Conservation (phyloP, 2,329 filamentous ascomycete species). For the Claviceps arundinis region DNA sequence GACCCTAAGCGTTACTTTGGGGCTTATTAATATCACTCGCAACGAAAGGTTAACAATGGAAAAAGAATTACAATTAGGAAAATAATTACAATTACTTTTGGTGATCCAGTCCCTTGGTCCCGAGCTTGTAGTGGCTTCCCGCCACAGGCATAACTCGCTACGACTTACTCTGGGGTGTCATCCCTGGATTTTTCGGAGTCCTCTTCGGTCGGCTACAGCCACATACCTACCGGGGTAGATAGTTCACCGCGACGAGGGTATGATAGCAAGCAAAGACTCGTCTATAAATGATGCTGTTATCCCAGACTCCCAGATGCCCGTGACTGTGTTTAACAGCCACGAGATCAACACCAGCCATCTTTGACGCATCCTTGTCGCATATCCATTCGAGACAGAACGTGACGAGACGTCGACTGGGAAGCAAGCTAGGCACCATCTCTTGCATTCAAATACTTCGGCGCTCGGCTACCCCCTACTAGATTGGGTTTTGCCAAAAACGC, state of each 20-base stretch:
- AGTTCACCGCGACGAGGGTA: background rate
- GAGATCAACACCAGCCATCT: background rate
- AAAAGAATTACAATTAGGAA: background rate
- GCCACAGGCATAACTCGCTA: slow-evolving; percentile 1
- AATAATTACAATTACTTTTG: background rate
- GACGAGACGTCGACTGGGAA: background rate
- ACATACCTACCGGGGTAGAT: background rate
- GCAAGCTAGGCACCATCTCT: background rate
- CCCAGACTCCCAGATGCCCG: background rate
- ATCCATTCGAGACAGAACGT: background rate
- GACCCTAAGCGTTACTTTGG: background rate
- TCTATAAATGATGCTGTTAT: slow-evolving; percentile 4
- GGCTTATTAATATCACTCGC: background rate
- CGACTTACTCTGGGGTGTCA: background rate
- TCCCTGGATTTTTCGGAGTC: background rate
- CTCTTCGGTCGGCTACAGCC: background rate
- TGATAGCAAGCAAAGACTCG: background rate
- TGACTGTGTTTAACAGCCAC: background rate
- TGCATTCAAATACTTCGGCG: background rate
- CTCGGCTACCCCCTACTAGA: background rate
- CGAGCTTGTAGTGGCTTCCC: background rate
- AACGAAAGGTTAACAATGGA: slow-evolving; percentile 1
- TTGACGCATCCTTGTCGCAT: background rate
- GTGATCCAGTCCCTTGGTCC: slow-evolving; percentile 1
- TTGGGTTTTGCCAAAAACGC: background rate